Percentiles rank a stretch among this genome's conserved stretches.
phyloP scores from a whole-genome alignment of 495 filamentous ascomycete genomes.

The Aspergillus baeticus region DNA sequence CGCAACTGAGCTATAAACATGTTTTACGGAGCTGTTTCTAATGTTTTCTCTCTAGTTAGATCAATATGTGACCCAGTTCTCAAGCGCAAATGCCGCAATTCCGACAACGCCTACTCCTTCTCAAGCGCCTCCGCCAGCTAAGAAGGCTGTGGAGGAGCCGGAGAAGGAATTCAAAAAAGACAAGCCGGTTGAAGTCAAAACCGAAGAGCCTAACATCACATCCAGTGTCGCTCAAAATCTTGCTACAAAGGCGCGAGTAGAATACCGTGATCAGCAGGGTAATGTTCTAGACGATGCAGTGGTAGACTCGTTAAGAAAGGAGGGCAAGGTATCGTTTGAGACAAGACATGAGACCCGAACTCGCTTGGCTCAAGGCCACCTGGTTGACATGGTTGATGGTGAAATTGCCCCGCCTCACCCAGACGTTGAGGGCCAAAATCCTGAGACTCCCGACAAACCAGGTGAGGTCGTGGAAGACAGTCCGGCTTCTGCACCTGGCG shows the following conservation, averaged over 20 bases:
- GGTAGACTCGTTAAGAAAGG: constrained; percentile 70
- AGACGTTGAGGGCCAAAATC: constrained; percentile 72
- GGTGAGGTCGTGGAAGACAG: constrained; percentile 40
- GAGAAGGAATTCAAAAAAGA: constrained; percentile 16
- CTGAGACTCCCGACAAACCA: constrained; percentile 53
- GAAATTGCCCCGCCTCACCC: constrained; percentile 77
- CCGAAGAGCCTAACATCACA: constrained; percentile 42
- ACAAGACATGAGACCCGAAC: constrained; percentile 92
- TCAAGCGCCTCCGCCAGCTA: constrained; percentile 14
- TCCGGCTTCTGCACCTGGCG: constrained; percentile 53
- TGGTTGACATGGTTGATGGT: constrained; percentile 66
- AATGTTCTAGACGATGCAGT: constrained; percentile 82
- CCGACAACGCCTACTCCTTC: constrained; percentile 27
- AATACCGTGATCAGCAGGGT: constrained; percentile 93
- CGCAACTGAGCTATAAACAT: too few species aligned
- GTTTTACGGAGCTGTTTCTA: constrained; percentile 14
- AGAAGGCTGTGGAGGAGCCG: constrained; percentile 22
- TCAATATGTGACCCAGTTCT: constrained; percentile 40
- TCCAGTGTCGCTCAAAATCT: constrained; percentile 51
- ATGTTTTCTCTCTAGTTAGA: constrained; percentile 36
- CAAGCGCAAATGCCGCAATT: constrained; percentile 20
- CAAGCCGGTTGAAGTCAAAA: constrained; percentile 19
- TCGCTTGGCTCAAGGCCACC: constrained; percentile 44
- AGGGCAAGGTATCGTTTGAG: constrained; percentile 89
- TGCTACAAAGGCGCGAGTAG: constrained; percentile 76